phyloP scores from a whole-genome alignment of 805 yeast genomes.

The Saitoella complicata region DNA sequence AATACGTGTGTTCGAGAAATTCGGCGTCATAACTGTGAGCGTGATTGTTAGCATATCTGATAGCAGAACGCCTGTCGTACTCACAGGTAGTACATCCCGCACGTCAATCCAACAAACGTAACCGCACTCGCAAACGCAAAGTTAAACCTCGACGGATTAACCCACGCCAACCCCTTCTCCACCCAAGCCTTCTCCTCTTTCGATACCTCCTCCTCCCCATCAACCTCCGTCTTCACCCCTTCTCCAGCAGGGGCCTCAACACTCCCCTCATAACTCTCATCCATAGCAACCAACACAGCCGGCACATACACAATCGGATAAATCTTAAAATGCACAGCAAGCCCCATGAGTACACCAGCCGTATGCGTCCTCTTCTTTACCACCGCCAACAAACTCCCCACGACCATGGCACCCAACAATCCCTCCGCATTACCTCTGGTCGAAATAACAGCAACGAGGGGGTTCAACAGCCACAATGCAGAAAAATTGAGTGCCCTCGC shows the following conservation, averaged over 20 bases:
- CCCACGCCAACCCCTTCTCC: slow-evolving; percentile 9
- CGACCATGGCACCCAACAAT: slow-evolving; percentile 59
- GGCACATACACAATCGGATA: slow-evolving; percentile 86
- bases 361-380: slow-evolving; percentile 26
- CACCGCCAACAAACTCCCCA: slow-evolving; percentile 34
- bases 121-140: slow-evolving; percentile 27
- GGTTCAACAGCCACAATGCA: slow-evolving; percentile 75
- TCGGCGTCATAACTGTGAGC: slow-evolving; percentile 44
- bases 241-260: too few species aligned
- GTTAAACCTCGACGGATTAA: slow-evolving; percentile 28
- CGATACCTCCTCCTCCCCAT: too few species aligned
- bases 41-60: neutral
- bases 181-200: too few species aligned
- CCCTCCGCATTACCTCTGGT: slow-evolving; percentile 93
- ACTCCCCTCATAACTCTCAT: too few species aligned
- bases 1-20: slow-evolving; percentile 58
- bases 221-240: too few species aligned
- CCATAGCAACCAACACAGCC: slow-evolving; percentile 33
- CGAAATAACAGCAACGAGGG: slow-evolving; percentile 85
- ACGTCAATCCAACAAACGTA: slow-evolving; percentile 34
- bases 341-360: slow-evolving; percentile 40
- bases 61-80: neutral
- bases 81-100: slow-evolving; percentile 38
- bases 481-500: slow-evolving; percentile 29
- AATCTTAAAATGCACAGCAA: slow-evolving; percentile 75